Conservation (phyloP, 768 basidiomycete genomes). For the Harrya chromipes region DNA sequence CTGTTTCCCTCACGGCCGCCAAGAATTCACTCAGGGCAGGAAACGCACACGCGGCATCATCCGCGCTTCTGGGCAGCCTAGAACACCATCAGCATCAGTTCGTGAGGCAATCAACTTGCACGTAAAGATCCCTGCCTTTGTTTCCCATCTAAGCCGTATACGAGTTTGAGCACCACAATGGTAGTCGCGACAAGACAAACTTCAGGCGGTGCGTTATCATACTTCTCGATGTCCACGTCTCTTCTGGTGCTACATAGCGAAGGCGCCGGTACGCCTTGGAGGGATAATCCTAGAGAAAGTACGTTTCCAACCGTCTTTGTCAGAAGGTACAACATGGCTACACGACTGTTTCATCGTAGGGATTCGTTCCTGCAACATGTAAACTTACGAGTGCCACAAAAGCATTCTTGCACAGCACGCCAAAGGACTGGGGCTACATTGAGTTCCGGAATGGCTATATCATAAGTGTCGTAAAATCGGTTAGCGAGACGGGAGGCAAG, state of each 20-base stretch:
- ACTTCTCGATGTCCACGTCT: conserved; percentile 45
- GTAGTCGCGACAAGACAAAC: conserved; percentile 55
- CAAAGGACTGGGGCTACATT: conserved; percentile 79
- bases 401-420: conserved; percentile 56
- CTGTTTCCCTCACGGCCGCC: conserved; percentile 36
- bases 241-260: conserved; percentile 33
- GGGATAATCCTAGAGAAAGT: conserved; percentile 56
- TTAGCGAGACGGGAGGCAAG: conserved; percentile 61
- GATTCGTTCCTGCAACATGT: background rate
- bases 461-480: conserved; percentile 49
- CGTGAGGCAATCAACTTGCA: conserved; percentile 1
- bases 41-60: conserved; percentile 62
- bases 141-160: conserved; percentile 78
- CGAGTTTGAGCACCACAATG: conserved; percentile 76
- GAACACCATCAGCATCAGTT: conserved; percentile 9
- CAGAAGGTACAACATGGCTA: conserved; percentile 61
- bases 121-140: conserved; percentile 42
- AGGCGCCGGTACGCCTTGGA: conserved; percentile 54
- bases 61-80: conserved; percentile 42
- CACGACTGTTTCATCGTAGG: conserved; percentile 1
- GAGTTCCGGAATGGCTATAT: conserved; percentile 64
- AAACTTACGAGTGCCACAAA: conserved; percentile 75
- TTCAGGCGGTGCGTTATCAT: conserved; percentile 70
- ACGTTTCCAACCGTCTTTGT: conserved; percentile 57
- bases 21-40: conserved; percentile 52